Conservation (phyloP, 73 alveolate genomes). For the Paramecium pentaurelia region DNA sequence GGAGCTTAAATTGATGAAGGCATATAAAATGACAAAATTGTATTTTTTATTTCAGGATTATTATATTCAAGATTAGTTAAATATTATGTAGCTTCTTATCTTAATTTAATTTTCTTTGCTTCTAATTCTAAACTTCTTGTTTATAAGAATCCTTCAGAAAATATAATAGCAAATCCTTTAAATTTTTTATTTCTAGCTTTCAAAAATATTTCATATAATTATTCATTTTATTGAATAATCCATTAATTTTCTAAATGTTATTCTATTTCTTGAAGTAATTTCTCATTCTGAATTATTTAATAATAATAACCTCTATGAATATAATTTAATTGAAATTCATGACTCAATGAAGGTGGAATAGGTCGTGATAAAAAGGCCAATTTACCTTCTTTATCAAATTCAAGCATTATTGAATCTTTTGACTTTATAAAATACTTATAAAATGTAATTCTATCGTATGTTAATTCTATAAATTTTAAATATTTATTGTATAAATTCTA, state of each 20-base stretch:
- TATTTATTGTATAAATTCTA: neutral
- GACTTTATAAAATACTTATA: neutral
- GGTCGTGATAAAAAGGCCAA: slow-evolving; percentile 3
- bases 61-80: neutral
- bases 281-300: neutral
- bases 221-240: neutral
- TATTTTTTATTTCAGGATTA: neutral
- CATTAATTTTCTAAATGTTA: neutral
- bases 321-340: neutral
- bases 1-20: neutral
- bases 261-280: neutral
- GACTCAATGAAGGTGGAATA: neutral
- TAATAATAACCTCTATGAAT: neutral
- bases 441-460: neutral
- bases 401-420: neutral
- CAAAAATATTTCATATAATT: neutral
- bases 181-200: neutral
- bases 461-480: neutral
- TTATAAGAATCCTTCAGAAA: neutral
- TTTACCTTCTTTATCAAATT: neutral
- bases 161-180: slow-evolving; percentile 24
- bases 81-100: neutral
- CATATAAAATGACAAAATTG: neutral
- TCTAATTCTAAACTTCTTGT: neutral
- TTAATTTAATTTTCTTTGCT: neutral